A percentile compares a stretch with the other conserved stretches of the same genome.
phyloP scores from a whole-genome alignment of 2,329 filamentous ascomycete species.

The Bipolaris sorokiniana region DNA sequence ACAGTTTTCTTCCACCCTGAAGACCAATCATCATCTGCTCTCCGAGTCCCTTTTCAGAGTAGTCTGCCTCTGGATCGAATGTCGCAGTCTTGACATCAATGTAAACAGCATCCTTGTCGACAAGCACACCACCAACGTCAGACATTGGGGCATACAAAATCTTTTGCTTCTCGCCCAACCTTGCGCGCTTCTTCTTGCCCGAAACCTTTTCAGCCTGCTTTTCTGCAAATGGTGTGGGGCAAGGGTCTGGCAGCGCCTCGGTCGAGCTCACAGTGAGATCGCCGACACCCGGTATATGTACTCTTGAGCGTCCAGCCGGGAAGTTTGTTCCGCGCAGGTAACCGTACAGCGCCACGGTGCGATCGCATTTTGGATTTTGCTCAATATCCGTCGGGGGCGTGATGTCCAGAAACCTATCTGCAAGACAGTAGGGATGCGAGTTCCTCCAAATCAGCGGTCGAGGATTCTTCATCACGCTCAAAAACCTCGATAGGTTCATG shows the following conservation, averaged over 20 bases:
- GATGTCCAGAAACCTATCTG: conserved; percentile 93
- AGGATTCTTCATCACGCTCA: conserved; percentile 99
- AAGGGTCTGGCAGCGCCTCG: conserved; percentile 89
- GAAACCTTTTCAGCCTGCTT: conserved; percentile 82
- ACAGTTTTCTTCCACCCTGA: conserved; percentile 78
- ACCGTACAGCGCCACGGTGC: conserved; percentile 87
- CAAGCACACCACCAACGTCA: conserved; percentile 91
- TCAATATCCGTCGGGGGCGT: conserved; percentile 93
- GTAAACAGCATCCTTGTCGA: conserved; percentile 97
- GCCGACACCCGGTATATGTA: conserved; percentile 91
- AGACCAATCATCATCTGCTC: conserved; percentile 93
- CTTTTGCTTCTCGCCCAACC: conserved; percentile 96
- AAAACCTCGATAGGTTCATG: conserved; percentile 91
- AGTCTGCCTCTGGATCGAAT: conserved; percentile 69
- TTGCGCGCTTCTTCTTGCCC: conserved; percentile 78
- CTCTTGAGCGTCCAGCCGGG: conserved; percentile 78
- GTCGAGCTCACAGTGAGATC: conserved; percentile 84
- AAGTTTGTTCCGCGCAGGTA: conserved; percentile 97
- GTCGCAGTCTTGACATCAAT: conserved; percentile 75
- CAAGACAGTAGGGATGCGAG: conserved; percentile 89
- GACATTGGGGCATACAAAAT: conserved; percentile 97
- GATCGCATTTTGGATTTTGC: conserved; percentile 85
- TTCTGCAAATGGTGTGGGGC: conserved; percentile 90
- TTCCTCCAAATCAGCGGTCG: conserved; percentile 96
- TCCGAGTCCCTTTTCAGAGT: conserved; percentile 82